These are phyloP conservation scores for Ceratobasidium theobromae DNA, from an alignment of 1,284 basidiomycete species.

Conservation along the genomic window DNA sequence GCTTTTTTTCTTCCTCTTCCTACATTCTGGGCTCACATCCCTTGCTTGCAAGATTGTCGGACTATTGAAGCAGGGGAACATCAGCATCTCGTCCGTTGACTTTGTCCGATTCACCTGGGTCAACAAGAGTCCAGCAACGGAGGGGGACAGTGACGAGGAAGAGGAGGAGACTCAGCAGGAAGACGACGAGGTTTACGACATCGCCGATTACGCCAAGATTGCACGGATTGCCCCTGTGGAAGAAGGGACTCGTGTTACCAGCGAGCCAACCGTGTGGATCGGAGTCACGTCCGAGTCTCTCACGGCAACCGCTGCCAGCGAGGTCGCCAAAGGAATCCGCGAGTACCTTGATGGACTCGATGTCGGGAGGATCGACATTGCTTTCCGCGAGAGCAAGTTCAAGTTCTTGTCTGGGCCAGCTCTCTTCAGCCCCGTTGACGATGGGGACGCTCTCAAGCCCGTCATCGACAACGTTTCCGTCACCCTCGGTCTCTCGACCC, in stretches of 20 bases:
- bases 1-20: no score
- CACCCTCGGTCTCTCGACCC: conserved; percentile 38
- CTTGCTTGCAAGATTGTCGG: conserved; percentile 42
- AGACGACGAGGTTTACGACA: conserved; percentile 28
- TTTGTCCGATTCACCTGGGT: conserved; percentile 46
- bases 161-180: conserved; percentile 37
- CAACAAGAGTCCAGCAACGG: conserved; percentile 33
- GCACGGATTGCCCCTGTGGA: conserved; percentile 38
- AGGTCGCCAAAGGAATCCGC: conserved; percentile 43
- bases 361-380: conserved; percentile 44
- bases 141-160: conserved; percentile 38
- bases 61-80: conserved; percentile 42
- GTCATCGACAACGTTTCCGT: conserved; percentile 43
- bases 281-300: conserved; percentile 46
- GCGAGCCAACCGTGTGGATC: conserved; percentile 47
- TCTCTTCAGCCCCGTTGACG: conserved; percentile 43
- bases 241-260: conserved; percentile 37
- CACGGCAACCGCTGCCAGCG: conserved; percentile 41
- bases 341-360: conserved; percentile 39
- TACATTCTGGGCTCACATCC: conserved; percentile 43
- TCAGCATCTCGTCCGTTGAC: conserved; percentile 44
- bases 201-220: conserved; percentile 36
- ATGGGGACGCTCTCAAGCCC: conserved; percentile 42
- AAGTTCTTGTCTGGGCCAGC: conserved; percentile 39
- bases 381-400: conserved; percentile 43